A percentile compares a stretch with the other conserved stretches of the same genome.
These are phyloP conservation scores for Fraxinus albicans DNA, from an alignment of 305 asterid genomes.

Conservation along the genomic window DNA sequence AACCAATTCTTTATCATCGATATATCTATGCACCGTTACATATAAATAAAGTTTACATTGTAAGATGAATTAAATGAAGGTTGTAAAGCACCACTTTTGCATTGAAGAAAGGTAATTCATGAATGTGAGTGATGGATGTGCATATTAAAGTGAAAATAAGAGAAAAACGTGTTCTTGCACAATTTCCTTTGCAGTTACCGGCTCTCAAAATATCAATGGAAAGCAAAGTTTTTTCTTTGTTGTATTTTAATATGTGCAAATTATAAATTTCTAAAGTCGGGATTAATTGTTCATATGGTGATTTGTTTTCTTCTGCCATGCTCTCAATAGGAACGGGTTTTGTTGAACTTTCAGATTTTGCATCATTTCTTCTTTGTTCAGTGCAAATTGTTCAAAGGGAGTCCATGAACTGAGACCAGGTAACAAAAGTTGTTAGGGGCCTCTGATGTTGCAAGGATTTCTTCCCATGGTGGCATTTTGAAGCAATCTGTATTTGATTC, in stretches of 20 bases:
- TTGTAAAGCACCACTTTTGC: background rate
- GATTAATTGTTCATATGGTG: background rate
- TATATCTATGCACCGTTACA: background rate
- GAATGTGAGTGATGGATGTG: background rate
- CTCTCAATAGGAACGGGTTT: constrained; percentile 64
- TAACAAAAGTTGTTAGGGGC: constrained; percentile 38
- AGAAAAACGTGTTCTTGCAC: background rate
- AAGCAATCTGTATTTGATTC: constrained; percentile 58
- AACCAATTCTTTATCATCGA: background rate
- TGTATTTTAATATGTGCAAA: background rate
- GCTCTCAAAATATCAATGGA: background rate
- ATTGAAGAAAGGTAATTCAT: background rate
- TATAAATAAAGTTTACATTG: background rate
- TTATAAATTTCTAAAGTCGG: background rate
- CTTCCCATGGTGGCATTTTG: constrained; percentile 82
- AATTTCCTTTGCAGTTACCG: background rate
- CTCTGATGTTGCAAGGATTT: constrained; percentile 41
- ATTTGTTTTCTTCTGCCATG: background rate
- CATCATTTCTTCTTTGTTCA: constrained; percentile 90
- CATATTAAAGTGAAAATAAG: background rate
- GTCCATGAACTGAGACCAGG: constrained; percentile 34
- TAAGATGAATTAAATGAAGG: background rate
- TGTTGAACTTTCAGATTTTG: constrained; percentile 63
- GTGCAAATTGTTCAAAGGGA: constrained; percentile 81
- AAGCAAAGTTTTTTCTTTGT: background rate